phyloP scores from a whole-genome alignment of 257 asterid species.

The Mitragyna speciosa region DNA sequence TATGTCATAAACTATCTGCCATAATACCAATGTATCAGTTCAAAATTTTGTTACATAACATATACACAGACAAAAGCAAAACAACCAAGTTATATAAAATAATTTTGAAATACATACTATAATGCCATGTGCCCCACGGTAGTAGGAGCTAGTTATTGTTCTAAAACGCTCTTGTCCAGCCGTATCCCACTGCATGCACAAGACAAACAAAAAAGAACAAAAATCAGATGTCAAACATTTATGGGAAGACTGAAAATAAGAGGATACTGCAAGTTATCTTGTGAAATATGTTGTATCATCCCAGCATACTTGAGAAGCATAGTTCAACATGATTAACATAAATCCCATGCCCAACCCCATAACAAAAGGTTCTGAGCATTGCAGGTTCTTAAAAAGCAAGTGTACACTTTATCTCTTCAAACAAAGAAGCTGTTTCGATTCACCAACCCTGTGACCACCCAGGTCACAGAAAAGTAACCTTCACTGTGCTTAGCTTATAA shows the following conservation, averaged over 20 bases:
- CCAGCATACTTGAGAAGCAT: not conserved
- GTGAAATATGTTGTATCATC: not conserved
- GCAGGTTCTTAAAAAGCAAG: not conserved
- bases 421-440: not conserved
- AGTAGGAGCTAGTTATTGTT: conserved; percentile 88
- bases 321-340: not conserved
- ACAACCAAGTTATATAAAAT: conserved; percentile 5
- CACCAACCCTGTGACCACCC: not conserved
- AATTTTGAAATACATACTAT: conserved; percentile 47
- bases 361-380: not conserved
- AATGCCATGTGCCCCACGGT: conserved; percentile 93
- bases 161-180: conserved; percentile 95
- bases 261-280: conserved; percentile 1
- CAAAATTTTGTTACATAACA: not conserved
- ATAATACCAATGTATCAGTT: conserved; percentile 21
- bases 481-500: not conserved
- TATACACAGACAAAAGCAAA: not conserved
- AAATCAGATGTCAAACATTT: conserved; percentile 8
- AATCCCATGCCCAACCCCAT: no score
- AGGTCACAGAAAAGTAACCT: not conserved
- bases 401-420: not conserved
- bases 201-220: conserved; percentile 8
- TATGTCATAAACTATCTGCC: conserved; percentile 69
- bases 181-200: conserved; percentile 72
- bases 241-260: not conserved